Base-by-base conservation (phyloP, 1,284 basidiomycete genomes). In the Prillingera fragicola region DNA sequence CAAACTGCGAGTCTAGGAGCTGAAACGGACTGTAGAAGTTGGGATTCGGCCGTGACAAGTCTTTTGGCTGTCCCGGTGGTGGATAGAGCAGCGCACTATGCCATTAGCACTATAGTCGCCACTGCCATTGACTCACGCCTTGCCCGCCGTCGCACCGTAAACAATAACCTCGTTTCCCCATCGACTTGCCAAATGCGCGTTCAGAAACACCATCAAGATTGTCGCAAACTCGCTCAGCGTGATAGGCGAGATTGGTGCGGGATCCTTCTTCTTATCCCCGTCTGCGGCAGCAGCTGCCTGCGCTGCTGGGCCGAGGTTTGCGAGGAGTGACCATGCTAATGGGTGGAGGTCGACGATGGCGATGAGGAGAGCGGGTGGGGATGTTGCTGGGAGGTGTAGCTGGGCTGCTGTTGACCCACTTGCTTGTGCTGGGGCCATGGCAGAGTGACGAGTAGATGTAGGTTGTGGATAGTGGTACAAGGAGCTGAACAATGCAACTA, bases 111-210 rank as follows among this genome's bases (percentile, higher is more conserved):
- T 3, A 46, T 26, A 39, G 21, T n/a, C 28, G 22, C 25, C 36
- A 24, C 24, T 38, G 18, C 8, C 25, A 6, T 12, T 12, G 19
- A 60, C 57, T 43, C 43, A 73, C 77, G 54, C 50, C 82, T 82
- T 86, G 63, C 85, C 84, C 5, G 82, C 82, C 3, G 85, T 78
- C 6, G 89, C 90, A 7, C 83, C 92, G 65, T 91, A 95, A 33
- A 97, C 84, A 4, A 90, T 86, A 14, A 97, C 75, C 6, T 85
- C 82, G 66, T 97, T 99, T 60, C 92, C 89, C 73, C 92, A 85
- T 53, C 85, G 81, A 56, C 83, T 80, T 0, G 91, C 90, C 47
- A 94, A 79, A 71, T 97, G 91, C 1, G 90, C 81, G 60, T 98
- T 97, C 56, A 94, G 74, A 60, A 96, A 95, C 18, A 88, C 84